A percentile compares a stretch with the other conserved stretches of the same genome.
Conservation (phyloP, 2,329 filamentous ascomycete genomes). For the Monosporascus sp. region DNA sequence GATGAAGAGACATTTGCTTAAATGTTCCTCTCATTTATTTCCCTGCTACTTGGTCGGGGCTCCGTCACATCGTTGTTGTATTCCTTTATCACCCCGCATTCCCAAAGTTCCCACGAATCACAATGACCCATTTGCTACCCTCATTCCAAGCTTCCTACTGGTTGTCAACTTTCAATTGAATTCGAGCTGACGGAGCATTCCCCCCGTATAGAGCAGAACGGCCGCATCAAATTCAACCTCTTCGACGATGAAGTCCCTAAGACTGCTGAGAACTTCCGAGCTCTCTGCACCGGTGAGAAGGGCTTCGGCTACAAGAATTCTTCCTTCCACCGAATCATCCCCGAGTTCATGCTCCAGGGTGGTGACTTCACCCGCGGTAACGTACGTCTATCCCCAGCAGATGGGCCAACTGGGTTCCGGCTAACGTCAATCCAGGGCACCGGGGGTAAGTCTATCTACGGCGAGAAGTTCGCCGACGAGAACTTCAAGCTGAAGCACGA, state of each 20-base stretch:
- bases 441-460: conserved; percentile 90
- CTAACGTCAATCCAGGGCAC: conserved; percentile 56
- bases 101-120: not conserved
- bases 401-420: not conserved
- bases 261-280: conserved; percentile 80
- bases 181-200: not conserved
- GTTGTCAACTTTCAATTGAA: not conserved
- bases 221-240: conserved; percentile 85
- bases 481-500: conserved; percentile 77
- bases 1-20: not conserved
- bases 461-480: conserved; percentile 90
- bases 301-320: conserved; percentile 80
- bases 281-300: conserved; percentile 75
- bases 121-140: not conserved
- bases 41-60: not conserved
- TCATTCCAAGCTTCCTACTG: conserved; percentile 9
- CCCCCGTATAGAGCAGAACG: conserved; percentile 54
- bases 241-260: conserved; percentile 82
- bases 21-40: not conserved
- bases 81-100: not conserved
- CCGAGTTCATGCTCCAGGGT: conserved; percentile 91
- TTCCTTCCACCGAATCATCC: conserved; percentile 89
- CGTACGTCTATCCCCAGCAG: conserved; percentile 47
- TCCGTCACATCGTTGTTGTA: not conserved
- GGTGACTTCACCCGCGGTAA: conserved; percentile 92